Conservation (phyloP, 73 alveolate genomes). For the Symbiodinium pilosum region DNA sequence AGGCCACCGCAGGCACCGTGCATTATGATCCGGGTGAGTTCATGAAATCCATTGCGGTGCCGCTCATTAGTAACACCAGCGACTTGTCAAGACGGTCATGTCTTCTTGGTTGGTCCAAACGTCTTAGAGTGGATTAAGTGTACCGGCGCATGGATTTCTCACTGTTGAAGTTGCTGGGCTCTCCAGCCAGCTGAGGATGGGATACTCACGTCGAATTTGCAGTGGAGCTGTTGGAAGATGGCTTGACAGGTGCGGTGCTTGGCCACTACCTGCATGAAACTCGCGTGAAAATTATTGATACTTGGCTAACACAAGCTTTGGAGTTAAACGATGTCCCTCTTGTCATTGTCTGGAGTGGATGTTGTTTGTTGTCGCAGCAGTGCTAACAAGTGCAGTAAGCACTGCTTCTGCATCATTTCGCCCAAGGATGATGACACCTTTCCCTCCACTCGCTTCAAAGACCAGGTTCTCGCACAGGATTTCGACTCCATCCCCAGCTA, state of each 20-base stretch:
- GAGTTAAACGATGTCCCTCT: no score
- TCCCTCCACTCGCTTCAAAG: constrained; percentile 57
- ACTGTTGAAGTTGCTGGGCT: neutral
- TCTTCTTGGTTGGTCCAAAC: no score
- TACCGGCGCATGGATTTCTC: no score
- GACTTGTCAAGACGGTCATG: neutral
- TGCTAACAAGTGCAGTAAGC: neutral
- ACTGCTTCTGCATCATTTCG: no score
- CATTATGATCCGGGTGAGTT: neutral
- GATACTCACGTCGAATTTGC: constrained; percentile 41
- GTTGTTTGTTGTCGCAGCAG: neutral
- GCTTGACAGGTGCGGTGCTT: constrained; percentile 14
- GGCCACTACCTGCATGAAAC: constrained; percentile 34
- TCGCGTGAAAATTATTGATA: constrained; percentile 17
- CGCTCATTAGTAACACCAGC: neutral
- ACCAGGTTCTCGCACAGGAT: neutral
- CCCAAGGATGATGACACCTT: constrained; percentile 36
- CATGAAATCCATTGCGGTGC: neutral
- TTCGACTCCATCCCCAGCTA: constrained; percentile 1
- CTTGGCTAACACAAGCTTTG: constrained; percentile 5
- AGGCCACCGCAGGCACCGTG: constrained; percentile 7
- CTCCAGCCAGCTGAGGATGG: constrained; percentile 29
- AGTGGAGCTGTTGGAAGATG: constrained; percentile 28
- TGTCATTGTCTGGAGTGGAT: neutral
- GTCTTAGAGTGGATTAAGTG: no score